phyloP scores from a whole-genome alignment of 2,329 filamentous ascomycete species.

The Colletotrichum aenigma region DNA sequence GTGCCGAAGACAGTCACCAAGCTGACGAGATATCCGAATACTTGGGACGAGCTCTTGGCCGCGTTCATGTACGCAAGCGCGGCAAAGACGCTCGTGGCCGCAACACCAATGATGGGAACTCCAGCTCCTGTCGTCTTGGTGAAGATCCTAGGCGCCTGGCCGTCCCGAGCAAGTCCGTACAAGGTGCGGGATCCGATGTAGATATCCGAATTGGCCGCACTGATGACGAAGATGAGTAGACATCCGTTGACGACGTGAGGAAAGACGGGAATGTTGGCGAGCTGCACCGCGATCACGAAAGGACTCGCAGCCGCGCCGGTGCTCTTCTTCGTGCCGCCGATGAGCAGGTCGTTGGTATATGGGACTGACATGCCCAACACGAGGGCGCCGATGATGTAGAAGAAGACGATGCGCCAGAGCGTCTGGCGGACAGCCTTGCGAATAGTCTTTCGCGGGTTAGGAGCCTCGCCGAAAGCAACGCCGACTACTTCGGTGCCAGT shows the following conservation, averaged over 20 bases:
- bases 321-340: background rate
- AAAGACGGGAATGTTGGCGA: conserved; percentile 23
- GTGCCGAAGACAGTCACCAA: conserved; percentile 44
- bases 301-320: conserved; percentile 32
- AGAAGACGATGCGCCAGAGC: conserved; percentile 26
- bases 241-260: conserved; percentile 27
- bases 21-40: conserved; percentile 30
- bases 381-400: conserved; percentile 27
- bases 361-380: conserved; percentile 29
- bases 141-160: conserved; percentile 41
- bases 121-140: conserved; percentile 36
- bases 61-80: conserved; percentile 35
- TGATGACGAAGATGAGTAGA: conserved; percentile 27
- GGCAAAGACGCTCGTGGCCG: conserved; percentile 37
- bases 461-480: conserved; percentile 67
- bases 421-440: conserved; percentile 27
- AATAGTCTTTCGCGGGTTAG: conserved; percentile 27
- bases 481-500: conserved; percentile 74
- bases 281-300: conserved; percentile 26
- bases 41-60: background rate
- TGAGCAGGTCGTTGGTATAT: conserved; percentile 22
- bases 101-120: conserved; percentile 43
- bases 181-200: conserved; percentile 45
- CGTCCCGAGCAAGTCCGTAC: conserved; percentile 42
- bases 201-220: conserved; percentile 14